These are phyloP conservation scores for Erodium trifolium DNA, from an alignment of 441 rosid species.

Conservation along the genomic window DNA sequence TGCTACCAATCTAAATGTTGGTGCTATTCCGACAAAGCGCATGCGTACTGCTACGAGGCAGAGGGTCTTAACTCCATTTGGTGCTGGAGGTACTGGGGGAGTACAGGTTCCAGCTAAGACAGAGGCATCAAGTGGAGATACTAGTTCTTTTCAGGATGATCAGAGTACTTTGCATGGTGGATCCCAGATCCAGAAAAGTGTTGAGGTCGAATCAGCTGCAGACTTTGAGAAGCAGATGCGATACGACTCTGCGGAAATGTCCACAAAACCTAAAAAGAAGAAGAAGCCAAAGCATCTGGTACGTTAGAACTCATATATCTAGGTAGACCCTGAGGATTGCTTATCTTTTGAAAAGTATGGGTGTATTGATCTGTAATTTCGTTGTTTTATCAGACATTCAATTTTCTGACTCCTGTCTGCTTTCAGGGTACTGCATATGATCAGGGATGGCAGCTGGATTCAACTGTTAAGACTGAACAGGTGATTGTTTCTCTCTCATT, in stretches of 20 bases:
- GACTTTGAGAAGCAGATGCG: conserved; percentile 64
- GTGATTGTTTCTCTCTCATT: conserved; percentile 28
- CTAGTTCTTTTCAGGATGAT: conserved; percentile 94
- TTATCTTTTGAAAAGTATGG: background rate
- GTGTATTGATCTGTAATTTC: background rate
- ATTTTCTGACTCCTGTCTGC: conserved; percentile 24
- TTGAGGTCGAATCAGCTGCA: conserved; percentile 77
- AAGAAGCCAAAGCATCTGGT: conserved; percentile 53
- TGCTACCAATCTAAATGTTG: conserved; percentile 46
- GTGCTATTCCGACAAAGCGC: conserved; percentile 31
- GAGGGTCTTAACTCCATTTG: conserved; percentile 60
- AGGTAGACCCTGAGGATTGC: conserved; percentile 14
- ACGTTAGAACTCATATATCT: conserved; percentile 26
- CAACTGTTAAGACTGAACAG: conserved; percentile 62
- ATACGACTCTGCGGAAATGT: conserved; percentile 76
- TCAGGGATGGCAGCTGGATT: conserved; percentile 20
- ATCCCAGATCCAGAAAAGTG: conserved; percentile 58
- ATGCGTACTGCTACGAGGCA: conserved; percentile 76
- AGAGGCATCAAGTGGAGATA: conserved; percentile 98
- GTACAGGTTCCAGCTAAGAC: conserved; percentile 51
- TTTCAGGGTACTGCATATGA: conserved; percentile 75
- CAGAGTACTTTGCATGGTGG: conserved; percentile 81
- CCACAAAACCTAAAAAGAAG: conserved; percentile 52
- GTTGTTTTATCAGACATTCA: conserved; percentile 19
- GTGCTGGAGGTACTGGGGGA: conserved; percentile 47